Conservation (phyloP, 2,329 filamentous ascomycete genomes). For the Fusarium continuum region DNA sequence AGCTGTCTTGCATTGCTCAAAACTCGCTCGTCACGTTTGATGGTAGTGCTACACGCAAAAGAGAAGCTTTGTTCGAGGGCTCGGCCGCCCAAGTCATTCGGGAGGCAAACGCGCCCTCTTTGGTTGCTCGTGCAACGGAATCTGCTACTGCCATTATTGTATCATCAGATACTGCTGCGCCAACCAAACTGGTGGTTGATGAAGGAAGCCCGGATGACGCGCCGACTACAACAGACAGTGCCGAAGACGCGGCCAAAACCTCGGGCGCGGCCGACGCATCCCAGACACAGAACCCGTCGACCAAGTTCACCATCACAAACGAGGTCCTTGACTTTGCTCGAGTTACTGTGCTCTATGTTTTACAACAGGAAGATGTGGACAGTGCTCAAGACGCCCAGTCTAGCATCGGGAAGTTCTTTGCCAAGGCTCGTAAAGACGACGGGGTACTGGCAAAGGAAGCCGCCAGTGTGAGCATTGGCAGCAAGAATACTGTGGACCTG, state of each 20-base stretch:
- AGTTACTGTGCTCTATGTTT: conserved; percentile 67
- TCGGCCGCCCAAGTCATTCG: conserved; percentile 33
- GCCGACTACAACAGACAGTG: conserved; percentile 16
- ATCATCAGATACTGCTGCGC: conserved; percentile 26
- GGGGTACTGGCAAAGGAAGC: conserved; percentile 51
- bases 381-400: conserved; percentile 64
- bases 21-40: conserved; percentile 90
- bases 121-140: conserved; percentile 16
- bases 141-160: conserved; percentile 29
- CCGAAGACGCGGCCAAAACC: conserved; percentile 14
- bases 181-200: conserved; percentile 37
- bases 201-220: conserved; percentile 27
- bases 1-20: conserved; percentile 82
- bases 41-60: conserved; percentile 57
- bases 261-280: conserved; percentile 16
- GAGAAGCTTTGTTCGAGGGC: conserved; percentile 43
- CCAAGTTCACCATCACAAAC: conserved; percentile 60
- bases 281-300: conserved; percentile 20
- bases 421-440: conserved; percentile 45
- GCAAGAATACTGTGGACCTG: conserved; percentile 60
- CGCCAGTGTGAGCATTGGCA: conserved; percentile 54
- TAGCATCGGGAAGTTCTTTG: conserved; percentile 65
- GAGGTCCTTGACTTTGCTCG: conserved; percentile 71
- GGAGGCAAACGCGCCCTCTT: conserved; percentile 11
- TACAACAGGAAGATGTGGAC: conserved; percentile 63